A percentile compares a stretch with the other conserved stretches of the same genome.
Conservation (phyloP, 106 monocot genomes). For the Phalaenopsis equestris region DNA sequence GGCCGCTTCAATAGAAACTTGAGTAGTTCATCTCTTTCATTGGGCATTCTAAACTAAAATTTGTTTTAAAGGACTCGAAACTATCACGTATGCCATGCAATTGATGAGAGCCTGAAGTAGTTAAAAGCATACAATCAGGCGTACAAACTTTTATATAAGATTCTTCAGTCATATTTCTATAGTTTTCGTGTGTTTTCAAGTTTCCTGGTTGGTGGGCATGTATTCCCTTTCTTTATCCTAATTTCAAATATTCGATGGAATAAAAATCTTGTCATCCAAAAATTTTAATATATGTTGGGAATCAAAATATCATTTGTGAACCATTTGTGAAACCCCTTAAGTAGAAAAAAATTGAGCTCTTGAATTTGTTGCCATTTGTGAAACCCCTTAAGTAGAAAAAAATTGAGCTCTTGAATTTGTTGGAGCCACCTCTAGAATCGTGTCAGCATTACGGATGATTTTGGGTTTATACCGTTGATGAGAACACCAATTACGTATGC, state of each 20-base stretch:
- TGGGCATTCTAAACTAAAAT: background rate
- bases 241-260: no score
- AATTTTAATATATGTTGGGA: background rate
- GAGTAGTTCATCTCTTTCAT: background rate
- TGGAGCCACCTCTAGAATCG: no score
- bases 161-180: background rate
- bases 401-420: no score
- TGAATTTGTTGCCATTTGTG: background rate
- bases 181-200: background rate
- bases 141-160: background rate
- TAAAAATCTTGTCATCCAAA: background rate
- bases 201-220: background rate
- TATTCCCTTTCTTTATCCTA: background rate
- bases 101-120: background rate
- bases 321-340: background rate
- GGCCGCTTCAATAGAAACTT: background rate
- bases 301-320: background rate
- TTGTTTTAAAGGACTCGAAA: background rate
- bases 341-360: no score
- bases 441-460: no score
- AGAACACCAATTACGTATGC: no score
- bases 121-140: no score
- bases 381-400: background rate
- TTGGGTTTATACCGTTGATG: no score
- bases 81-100: background rate